Percentiles rank a stretch among this genome's conserved stretches.
Conservation (phyloP, 495 filamentous ascomycete species). For the Penicillium soppii region DNA sequence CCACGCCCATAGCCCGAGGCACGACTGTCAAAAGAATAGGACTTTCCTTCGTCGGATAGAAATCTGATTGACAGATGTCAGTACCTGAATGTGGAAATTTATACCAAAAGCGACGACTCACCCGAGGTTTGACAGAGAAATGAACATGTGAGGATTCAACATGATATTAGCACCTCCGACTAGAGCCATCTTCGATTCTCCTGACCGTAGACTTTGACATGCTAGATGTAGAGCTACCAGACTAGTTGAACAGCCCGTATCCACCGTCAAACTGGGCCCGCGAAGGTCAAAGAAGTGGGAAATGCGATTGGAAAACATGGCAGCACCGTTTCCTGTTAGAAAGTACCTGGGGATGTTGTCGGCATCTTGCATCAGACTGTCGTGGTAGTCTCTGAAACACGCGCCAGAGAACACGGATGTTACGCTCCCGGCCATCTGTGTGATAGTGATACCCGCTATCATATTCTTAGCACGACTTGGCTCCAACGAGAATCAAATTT, state of each 20-base stretch:
- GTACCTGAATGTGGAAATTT: neutral
- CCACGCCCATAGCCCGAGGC: conserved; percentile 38
- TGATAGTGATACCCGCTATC: neutral
- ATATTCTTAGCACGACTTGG: neutral
- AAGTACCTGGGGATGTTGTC: conserved; percentile 12
- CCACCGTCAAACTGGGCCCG: conserved; percentile 46
- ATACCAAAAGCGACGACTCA: neutral
- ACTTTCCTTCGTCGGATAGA: conserved; percentile 18
- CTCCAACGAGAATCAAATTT: neutral
- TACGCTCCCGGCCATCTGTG: neutral
- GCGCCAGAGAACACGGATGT: neutral
- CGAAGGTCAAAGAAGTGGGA: conserved; percentile 50
- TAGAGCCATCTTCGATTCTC: conserved; percentile 32
- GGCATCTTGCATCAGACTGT: neutral
- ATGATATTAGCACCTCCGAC: conserved; percentile 20
- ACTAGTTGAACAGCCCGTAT: conserved; percentile 49
- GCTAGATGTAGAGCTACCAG: conserved; percentile 44
- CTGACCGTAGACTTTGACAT: conserved; percentile 30
- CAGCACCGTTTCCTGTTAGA: conserved; percentile 37
- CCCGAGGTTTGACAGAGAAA: neutral
- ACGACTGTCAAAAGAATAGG: conserved; percentile 24
- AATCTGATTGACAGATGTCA: neutral
- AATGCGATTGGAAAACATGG: conserved; percentile 47
- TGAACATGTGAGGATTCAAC: conserved; percentile 8
- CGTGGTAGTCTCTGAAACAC: neutral